Base-by-base conservation (phyloP, 352 stramenopile species). In the Phytopythium montanum region DNA sequence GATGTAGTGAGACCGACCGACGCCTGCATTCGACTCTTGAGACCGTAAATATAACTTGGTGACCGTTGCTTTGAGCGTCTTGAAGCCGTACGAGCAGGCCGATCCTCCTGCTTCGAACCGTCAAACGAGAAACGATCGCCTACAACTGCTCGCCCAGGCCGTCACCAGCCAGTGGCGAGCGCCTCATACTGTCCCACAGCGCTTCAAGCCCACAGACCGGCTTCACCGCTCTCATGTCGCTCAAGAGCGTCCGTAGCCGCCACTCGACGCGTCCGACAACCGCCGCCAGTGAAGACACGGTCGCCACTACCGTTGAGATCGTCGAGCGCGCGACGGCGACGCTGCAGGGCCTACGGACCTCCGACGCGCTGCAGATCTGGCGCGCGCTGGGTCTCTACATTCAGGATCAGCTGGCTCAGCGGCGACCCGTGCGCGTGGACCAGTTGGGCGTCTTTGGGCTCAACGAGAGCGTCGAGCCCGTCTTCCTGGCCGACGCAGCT, bases 391-490 rank as follows among this genome's bases (percentile, higher is more conserved):
- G 75, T 0, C n/a, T 69, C 2, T 68, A 78, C 39, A 33, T 81
- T 0, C 38, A 67, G 33, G 66, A 72, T 10, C 69, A 81, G 31
- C 59, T 86, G 41, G 21, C 60, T 18, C 56, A 58, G 28, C 62
- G 60, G 1, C 66, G 70, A 13, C 48, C 70, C 2, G 56, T 78
- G 31, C 59, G 42, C 2, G 56, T 87, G 29, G 64, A 73, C 2
- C 55, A 64, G 19, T 82, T 81, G 6, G 76, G 72, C 5, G 42
- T 72, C 8, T 80, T 87, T 36, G 76, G 72, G 2, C 52, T 69
- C 62, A 69, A 74, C 53, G 50, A 73, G 19, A 65, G 64, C 14
- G 21, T 56, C 18, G 70, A 79, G 31, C 68, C 68, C 21, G 60
- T 77, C 39, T 85, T 87, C 51, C 54, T 73, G 3, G 72, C 78